Evolutionary conservation across 768 basidiomycete genomes (phyloP), one percentile per base, ranked within the genome.

Genomic region (Lyophyllum semitale): DNA sequence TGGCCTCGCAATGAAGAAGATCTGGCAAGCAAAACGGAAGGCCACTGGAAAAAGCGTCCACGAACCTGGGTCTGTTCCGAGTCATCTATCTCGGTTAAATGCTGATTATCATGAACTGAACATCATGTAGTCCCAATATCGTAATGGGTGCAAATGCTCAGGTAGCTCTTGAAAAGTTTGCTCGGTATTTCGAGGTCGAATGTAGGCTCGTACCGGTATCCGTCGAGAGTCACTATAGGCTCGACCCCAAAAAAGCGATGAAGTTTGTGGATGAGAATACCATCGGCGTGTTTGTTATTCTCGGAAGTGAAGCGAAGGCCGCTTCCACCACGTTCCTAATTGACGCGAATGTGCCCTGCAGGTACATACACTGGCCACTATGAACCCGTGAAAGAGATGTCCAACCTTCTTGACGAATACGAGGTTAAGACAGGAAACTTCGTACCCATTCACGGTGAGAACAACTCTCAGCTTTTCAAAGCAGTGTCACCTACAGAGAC

Each of bases 331-430:
- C 60, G 67, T 71, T 30, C 81, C 78, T 23, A 79, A 59, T 83
- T 82, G 6, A 82, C 79, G n/a, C 76, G 76, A 60, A 84, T 78
- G 38, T 8, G 35, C 23, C 49, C 56, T 29, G 57, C 55, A 72
- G 74, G 76, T 49, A 80, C 77, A 2, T 89, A 88, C 66, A 89
- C 88, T 15, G 88, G 88, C 1, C 81, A 82, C 58, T 82, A 80
- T 63, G 95, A 96, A 63, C 85, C 88, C 12, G 94, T 97, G 29
- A 82, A 90, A 67, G 90, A 88, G 67, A 91, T 97, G 85, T 77
- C 88, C 1, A 84, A 87, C 38, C 77, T 91, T 9, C 75, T 88
- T 41, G 85, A 88, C 61, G 79, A 83, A 60, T 84, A 83, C 63
- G 80, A 88, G 65, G 70, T 70, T n/a, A 75, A 79, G 63, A 87